These are phyloP conservation scores for Wickerhamiella spandovensis DNA, from an alignment of 805 yeast species.

Conservation along the genomic window DNA sequence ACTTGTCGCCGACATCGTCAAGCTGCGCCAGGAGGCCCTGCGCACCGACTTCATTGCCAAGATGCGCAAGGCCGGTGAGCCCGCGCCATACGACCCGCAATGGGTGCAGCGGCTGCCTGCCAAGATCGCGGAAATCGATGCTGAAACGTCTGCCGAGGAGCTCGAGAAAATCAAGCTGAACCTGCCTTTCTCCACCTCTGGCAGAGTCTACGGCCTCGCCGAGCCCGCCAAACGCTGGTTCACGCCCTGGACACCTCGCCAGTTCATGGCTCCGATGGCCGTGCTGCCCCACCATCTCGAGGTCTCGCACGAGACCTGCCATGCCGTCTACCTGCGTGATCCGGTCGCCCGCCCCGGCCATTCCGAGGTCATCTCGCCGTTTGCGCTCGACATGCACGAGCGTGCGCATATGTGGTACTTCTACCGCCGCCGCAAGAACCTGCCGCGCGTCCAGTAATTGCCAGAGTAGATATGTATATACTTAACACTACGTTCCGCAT, in stretches of 20 bases:
- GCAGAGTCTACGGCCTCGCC: constrained; percentile 61
- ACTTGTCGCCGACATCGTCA: constrained; percentile 20
- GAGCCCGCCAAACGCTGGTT: constrained; percentile 71
- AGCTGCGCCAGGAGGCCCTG: constrained; percentile 14
- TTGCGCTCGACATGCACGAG: constrained; percentile 67
- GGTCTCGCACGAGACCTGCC: constrained; percentile 80
- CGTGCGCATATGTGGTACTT: constrained; percentile 86
- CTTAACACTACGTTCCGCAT: too few relatives aligned
- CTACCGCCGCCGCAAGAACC: constrained; percentile 23
- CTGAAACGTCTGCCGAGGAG: constrained; percentile 36
- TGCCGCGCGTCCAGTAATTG: constrained; percentile 10
- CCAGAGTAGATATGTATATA: constrained; percentile 3
- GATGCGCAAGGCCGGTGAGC: constrained; percentile 13
- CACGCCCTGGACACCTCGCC: constrained; percentile 95
- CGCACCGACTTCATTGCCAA: constrained; percentile 15
- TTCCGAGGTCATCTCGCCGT: constrained; percentile 90
- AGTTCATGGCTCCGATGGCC: constrained; percentile 84
- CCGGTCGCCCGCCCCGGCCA: constrained; percentile 96
- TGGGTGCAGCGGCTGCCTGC: constrained; percentile 38
- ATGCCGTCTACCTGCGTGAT: constrained; percentile 91
- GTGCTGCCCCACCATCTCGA: constrained; percentile 86
- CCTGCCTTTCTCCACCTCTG: constrained; percentile 33
- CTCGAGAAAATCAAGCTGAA: constrained; percentile 30
- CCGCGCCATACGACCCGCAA: constrained; percentile 33
- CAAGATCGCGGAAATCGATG: constrained; percentile 32